Percentiles rank a stretch among this genome's conserved stretches.
These are phyloP conservation scores for Zasmidium angulare DNA, from an alignment of 2,329 filamentous ascomycete species.

Conservation along the genomic window DNA sequence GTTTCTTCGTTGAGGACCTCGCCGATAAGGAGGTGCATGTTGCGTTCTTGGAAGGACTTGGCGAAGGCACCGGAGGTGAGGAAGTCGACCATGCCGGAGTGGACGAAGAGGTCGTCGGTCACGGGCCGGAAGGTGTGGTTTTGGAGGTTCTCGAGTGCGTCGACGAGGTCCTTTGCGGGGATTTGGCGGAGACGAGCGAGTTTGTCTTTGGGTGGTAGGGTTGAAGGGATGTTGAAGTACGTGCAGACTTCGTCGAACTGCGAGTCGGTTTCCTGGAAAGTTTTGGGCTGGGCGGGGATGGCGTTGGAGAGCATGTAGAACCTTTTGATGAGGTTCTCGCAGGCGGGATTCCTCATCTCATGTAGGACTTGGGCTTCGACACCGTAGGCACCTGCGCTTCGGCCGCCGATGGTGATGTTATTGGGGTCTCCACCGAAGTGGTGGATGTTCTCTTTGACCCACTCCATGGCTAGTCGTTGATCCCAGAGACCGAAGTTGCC, in stretches of 20 bases:
- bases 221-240: background rate
- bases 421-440: constrained; percentile 24
- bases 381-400: constrained; percentile 45
- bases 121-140: constrained; percentile 9
- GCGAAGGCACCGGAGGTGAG: constrained; percentile 3
- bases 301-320: constrained; percentile 13
- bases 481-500: constrained; percentile 32
- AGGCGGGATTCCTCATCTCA: background rate
- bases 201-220: constrained; percentile 1
- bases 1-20: constrained; percentile 10
- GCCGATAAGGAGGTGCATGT: constrained; percentile 5
- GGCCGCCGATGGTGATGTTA: constrained; percentile 39
- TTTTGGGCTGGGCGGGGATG: constrained; percentile 7
- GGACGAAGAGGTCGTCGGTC: constrained; percentile 8
- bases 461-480: constrained; percentile 35
- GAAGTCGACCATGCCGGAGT: constrained; percentile 7
- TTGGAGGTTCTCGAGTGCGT: constrained; percentile 1
- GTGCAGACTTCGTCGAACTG: constrained; percentile 10
- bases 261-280: background rate
- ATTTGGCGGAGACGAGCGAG: background rate
- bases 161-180: constrained; percentile 2
- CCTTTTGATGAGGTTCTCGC: background rate
- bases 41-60: background rate
- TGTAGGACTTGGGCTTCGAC: constrained; percentile 8
- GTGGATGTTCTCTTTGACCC: constrained; percentile 21